Percentiles rank a stretch among this genome's conserved stretches.
These are phyloP conservation scores for Penicillium roqueforti DNA, from an alignment of 495 filamentous ascomycete species.

Conservation along the genomic window DNA sequence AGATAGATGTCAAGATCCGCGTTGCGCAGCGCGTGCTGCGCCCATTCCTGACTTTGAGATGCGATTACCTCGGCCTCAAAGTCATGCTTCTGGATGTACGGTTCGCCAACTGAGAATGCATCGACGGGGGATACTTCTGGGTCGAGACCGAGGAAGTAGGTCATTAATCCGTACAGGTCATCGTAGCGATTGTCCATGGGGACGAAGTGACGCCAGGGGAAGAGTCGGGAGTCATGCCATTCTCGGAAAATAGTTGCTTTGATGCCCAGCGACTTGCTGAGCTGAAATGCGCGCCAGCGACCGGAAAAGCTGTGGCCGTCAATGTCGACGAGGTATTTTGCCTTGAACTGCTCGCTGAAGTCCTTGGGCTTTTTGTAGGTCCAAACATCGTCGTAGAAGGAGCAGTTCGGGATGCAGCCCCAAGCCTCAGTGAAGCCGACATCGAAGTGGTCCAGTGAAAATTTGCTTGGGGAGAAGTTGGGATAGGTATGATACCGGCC, in stretches of 20 bases:
- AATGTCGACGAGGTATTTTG: constrained; percentile 62
- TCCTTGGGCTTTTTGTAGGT: constrained; percentile 24
- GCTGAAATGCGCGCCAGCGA: constrained; percentile 64
- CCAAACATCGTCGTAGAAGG: constrained; percentile 34
- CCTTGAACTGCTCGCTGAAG: constrained; percentile 52
- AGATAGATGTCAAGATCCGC: constrained; percentile 74
- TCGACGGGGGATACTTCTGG: constrained; percentile 16
- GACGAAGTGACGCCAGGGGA: constrained; percentile 73
- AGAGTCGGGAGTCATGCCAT: constrained; percentile 68
- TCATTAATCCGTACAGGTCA: constrained; percentile 72
- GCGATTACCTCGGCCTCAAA: constrained; percentile 59
- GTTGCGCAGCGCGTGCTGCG: constrained; percentile 58
- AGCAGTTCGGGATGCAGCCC: constrained; percentile 41
- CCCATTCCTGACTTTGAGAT: constrained; percentile 60
- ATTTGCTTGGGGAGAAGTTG: constrained; percentile 25
- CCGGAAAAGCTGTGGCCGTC: constrained; percentile 73
- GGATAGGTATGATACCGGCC: constrained; percentile 18
- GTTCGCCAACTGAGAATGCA: background rate
- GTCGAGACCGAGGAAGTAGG: constrained; percentile 65
- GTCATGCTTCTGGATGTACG: constrained; percentile 46
- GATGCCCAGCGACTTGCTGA: constrained; percentile 59
- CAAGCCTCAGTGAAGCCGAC: constrained; percentile 40
- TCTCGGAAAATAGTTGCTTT: constrained; percentile 72
- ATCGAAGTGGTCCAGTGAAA: constrained; percentile 37
- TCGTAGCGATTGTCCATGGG: constrained; percentile 79